Percentiles rank a stretch among this genome's conserved stretches.
These are phyloP conservation scores for Phaeosphaeriaceae sp. DNA, from an alignment of 2,329 filamentous ascomycete genomes.

Conservation along the genomic window DNA sequence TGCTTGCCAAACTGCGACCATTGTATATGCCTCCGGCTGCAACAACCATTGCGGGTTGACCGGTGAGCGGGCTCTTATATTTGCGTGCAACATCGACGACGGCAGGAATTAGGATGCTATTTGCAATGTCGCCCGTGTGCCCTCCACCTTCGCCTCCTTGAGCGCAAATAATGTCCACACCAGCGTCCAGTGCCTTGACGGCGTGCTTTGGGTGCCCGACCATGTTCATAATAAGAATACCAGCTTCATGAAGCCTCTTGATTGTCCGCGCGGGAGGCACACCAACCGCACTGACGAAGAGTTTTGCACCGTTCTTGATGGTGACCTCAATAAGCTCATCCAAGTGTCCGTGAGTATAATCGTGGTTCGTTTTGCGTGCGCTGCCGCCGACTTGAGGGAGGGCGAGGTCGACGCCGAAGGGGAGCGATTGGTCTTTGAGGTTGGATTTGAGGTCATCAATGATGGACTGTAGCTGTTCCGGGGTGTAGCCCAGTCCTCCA, in stretches of 20 bases:
- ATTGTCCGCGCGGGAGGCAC: conserved; percentile 79
- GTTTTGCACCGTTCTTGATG: conserved; percentile 78
- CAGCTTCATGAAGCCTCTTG: conserved; percentile 76
- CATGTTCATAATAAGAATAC: conserved; percentile 95
- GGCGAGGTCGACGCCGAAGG: conserved; percentile 91
- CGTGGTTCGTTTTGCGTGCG: conserved; percentile 90
- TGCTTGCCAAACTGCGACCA: conserved; percentile 78
- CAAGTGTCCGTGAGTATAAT: conserved; percentile 89
- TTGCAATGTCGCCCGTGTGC: conserved; percentile 87
- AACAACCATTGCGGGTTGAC: conserved; percentile 76
- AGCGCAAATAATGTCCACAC: conserved; percentile 89
- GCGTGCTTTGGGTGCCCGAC: conserved; percentile 92
- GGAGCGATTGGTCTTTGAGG: conserved; percentile 69
- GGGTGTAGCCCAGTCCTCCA: conserved; percentile 56
- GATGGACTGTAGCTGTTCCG: conserved; percentile 76
- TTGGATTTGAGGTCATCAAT: conserved; percentile 84
- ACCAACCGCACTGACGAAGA: conserved; percentile 89
- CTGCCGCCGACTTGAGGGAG: conserved; percentile 85
- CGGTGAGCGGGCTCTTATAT: conserved; percentile 75
- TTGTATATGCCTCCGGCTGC: conserved; percentile 89
- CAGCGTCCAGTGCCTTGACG: conserved; percentile 82
- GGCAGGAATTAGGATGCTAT: conserved; percentile 83
- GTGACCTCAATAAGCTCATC: conserved; percentile 88
- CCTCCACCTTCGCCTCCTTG: conserved; percentile 94
- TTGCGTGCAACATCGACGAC: conserved; percentile 81